Base-by-base conservation (phyloP, 106 monocot species). In the Platanthera zijinensis region DNA sequence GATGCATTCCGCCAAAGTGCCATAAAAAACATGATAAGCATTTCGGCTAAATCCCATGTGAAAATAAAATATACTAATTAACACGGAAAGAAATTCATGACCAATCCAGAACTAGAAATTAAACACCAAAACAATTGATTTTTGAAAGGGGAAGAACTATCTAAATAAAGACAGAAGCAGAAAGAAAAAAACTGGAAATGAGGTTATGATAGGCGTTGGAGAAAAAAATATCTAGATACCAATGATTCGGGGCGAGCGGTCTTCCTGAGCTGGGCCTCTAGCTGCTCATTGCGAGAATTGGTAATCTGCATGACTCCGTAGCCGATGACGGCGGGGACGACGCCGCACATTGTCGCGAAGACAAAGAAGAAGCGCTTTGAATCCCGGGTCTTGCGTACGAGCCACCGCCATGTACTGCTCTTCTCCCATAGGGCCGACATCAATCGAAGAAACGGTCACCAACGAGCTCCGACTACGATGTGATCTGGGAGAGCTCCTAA, bases 321-420 rank as follows among this genome's bases (percentile, higher is more conserved):
- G 21, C 97, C 97, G 73, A 99, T 73, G 46, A 92, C 81, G 50
- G 84, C 89, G n/a, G 97, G 97, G 66, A 99, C 63, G 8, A 99
- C 81, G 13, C 94, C 94, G 84, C 97, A 99, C 32, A 92, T 25
- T 10, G 88, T 78, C 13, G 97, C 94, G 78, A 99, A 99, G 10
- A 86, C 75, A 50, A 94, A 62, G 90, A 99, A 99, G 89, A 99
- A 97, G 73, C 86, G 86, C 64, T 87, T 89, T 6, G 97, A 99
- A 53, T 99, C 97, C 3, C 97, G 86, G 1, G 97, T 99, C 81
- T 48, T 76, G 69, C 94, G 69, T 74, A 94, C 94, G 79, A 99
- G 52, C 94, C 94, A 92, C 57, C 94, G 80, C 97, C 97, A 99
- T n/a, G 88, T 74, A 69, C 45, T 62, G 84, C 91, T 94, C 91